Base-by-base conservation (phyloP, 192 early-diverging fungal genomes). In the Podila verticillata region DNA sequence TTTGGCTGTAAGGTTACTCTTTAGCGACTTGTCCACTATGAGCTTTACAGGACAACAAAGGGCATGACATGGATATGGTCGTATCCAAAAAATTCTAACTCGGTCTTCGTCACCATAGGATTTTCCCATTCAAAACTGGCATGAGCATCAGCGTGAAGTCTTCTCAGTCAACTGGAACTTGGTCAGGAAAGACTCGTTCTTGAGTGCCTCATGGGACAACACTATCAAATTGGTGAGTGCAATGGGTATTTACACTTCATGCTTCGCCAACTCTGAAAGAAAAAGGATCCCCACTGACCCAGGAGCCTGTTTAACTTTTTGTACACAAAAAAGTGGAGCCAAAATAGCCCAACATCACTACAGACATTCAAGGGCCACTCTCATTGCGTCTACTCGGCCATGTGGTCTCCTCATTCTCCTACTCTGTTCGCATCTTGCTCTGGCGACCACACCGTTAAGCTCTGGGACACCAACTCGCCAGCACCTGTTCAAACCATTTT, bases 121-220 rank as follows among this genome's bases (percentile, higher is more conserved):
- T 49, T 93, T 91, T 81, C 98, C 98, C 7, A 90, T 98, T 63
- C 80, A 89, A 75, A 92, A 94, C 66, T 98, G 96, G 95, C 88
- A 91, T 12, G 98, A 99, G 81, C 98, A 99, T 78, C 84, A 86
- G 51, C 91, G 94, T 28, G 98, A 99, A 75, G 96, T 98, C 7
- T 97, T 97, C 84, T 91, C 92, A 12, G 92, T 98, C 20, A 91
- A 96, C 56, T 99, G 97, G 97, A 99, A 99, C 82, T 86, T 96
- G 69, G 91, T 94, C 24, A 85, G 87, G 24, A 99, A 99, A 66
- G 89, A 96, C 61, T 87, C 89, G 3, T 97, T 99, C 82, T 72
- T 97, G 31, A 93, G 94, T 66, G 93, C 93, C 12, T 98, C 97
- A 6, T 99, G 97, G 98, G 98, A 99, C 79, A 88, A 93, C 59